A percentile compares a stretch with the other conserved stretches of the same genome.
These are phyloP conservation scores for Rhizodiscina lignyota DNA, from an alignment of 495 filamentous ascomycete species.

Conservation along the genomic window DNA sequence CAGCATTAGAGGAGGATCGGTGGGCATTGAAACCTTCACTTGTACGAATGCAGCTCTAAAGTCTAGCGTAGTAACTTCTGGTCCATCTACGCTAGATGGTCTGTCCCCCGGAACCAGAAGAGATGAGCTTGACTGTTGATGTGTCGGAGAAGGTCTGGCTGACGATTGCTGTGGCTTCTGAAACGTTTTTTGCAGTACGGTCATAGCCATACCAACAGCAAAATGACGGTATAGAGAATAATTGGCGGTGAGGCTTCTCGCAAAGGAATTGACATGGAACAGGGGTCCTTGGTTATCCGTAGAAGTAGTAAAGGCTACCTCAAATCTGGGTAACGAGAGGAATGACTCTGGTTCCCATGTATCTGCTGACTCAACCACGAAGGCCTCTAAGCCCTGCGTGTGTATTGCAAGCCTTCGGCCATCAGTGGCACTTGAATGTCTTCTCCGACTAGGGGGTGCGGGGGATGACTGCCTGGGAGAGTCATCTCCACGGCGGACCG, in stretches of 20 bases:
- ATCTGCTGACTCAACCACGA: slow-evolving; percentile 74
- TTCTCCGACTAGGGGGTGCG: slow-evolving; percentile 44
- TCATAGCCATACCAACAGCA: slow-evolving; percentile 64
- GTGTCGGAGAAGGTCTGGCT: not conserved
- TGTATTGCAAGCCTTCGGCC: slow-evolving; percentile 70
- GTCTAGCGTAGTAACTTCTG: slow-evolving; percentile 66
- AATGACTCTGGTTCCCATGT: slow-evolving; percentile 76
- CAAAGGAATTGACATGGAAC: slow-evolving; percentile 68
- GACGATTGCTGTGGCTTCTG: slow-evolving; percentile 4
- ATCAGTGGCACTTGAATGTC: slow-evolving; percentile 39
- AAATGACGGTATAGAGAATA: slow-evolving; percentile 95
- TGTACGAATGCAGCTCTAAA: slow-evolving; percentile 65
- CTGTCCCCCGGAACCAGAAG: not conserved
- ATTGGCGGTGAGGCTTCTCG: slow-evolving; percentile 62
- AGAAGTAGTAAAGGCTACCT: slow-evolving; percentile 67
- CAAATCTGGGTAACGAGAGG: slow-evolving; percentile 69
- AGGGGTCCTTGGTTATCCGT: slow-evolving; percentile 75
- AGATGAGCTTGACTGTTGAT: not conserved
- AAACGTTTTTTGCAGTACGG: slow-evolving; percentile 62
- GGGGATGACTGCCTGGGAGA: slow-evolving; percentile 40
- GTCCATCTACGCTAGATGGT: not conserved
- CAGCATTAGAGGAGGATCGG: slow-evolving; percentile 77
- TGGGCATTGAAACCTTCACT: slow-evolving; percentile 72
- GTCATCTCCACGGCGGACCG: slow-evolving; percentile 26
- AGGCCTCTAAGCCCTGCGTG: slow-evolving; percentile 66